These are phyloP conservation scores for Ophiocordyceps camponoti-floridani DNA, from an alignment of 2,329 filamentous ascomycete species.

Conservation along the genomic window DNA sequence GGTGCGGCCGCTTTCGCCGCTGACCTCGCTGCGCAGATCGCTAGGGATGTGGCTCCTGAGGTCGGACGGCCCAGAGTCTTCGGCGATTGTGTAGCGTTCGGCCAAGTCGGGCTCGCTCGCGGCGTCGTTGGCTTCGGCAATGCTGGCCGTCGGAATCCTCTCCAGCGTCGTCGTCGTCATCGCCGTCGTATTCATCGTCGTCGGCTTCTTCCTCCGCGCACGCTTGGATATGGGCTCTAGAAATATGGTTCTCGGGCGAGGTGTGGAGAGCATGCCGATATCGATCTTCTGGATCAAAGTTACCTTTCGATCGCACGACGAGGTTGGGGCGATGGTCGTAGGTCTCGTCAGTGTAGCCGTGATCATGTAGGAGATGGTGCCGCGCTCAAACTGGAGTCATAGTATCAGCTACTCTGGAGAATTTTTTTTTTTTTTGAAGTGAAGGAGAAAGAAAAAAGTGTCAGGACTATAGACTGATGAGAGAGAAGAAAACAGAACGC, in stretches of 20 bases:
- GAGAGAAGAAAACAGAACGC: background rate
- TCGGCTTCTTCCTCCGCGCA: conserved; percentile 36
- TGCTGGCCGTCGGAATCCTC: conserved; percentile 20
- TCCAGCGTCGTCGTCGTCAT: conserved; percentile 23
- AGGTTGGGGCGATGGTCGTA: conserved; percentile 65
- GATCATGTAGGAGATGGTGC: conserved; percentile 80
- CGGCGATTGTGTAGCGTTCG: conserved; percentile 20
- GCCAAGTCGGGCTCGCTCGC: conserved; percentile 17
- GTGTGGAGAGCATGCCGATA: conserved; percentile 54
- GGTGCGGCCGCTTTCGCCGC: conserved; percentile 51
- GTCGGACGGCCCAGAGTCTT: conserved; percentile 18
- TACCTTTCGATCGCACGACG: conserved; percentile 66
- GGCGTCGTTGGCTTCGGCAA: conserved; percentile 19
- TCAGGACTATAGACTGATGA: too few relatives aligned
- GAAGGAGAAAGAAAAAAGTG: background rate
- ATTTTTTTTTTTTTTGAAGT: background rate
- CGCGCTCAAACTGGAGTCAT: conserved; percentile 68
- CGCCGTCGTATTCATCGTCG: too few relatives aligned
- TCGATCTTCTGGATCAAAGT: conserved; percentile 70
- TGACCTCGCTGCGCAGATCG: conserved; percentile 49
- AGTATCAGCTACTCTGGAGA: conserved; percentile 2
- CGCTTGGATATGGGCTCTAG: conserved; percentile 71
- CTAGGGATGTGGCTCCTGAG: conserved; percentile 25
- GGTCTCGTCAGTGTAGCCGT: conserved; percentile 81
- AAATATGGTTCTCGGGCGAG: conserved; percentile 68